Conservation (phyloP, 2,329 filamentous ascomycete genomes). For the Pseudogymnoascus sp. region DNA sequence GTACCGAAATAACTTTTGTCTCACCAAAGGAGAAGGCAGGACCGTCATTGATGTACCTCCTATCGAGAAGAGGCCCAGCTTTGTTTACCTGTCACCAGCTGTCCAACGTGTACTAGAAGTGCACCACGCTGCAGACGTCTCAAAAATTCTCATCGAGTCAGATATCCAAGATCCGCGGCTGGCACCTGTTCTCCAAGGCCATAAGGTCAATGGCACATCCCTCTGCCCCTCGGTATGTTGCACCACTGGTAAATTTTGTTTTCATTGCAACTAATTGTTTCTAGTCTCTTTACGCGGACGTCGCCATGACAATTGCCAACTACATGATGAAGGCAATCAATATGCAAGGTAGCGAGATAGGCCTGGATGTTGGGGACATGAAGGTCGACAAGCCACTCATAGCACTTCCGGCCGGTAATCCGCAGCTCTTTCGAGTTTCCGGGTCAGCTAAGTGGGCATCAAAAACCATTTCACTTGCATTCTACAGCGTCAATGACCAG, state of each 20-base stretch:
- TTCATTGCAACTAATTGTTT: not conserved
- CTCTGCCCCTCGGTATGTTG: slow-evolving; percentile 32
- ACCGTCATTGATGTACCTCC: slow-evolving; percentile 34
- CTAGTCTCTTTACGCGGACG: slow-evolving; percentile 47
- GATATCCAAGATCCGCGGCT: slow-evolving; percentile 30
- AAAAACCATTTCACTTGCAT: slow-evolving; percentile 34
- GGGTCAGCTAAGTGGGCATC: slow-evolving; percentile 37
- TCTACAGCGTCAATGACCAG: slow-evolving; percentile 40
- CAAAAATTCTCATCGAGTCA: slow-evolving; percentile 43
- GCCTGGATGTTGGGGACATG: slow-evolving; percentile 45
- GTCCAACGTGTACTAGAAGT: slow-evolving; percentile 46
- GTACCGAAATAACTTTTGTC: slow-evolving; percentile 47
- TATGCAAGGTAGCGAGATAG: not conserved
- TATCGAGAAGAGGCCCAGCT: slow-evolving; percentile 29
- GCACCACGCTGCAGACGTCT: slow-evolving; percentile 41
- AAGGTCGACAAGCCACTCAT: slow-evolving; percentile 48
- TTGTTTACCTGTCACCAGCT: slow-evolving; percentile 34
- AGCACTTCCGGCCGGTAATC: slow-evolving; percentile 21
- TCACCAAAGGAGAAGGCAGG: slow-evolving; percentile 48
- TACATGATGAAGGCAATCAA: slow-evolving; percentile 41
- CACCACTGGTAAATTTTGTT: too few relatives aligned
- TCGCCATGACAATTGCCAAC: slow-evolving; percentile 48
- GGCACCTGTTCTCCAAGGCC: slow-evolving; percentile 41
- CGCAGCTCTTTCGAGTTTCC: slow-evolving; percentile 41
- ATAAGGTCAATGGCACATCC: slow-evolving; percentile 48